Percentiles rank a stretch among this genome's conserved stretches.
Conservation (phyloP, 2,329 filamentous ascomycete species). For the Colletotrichum tofieldiae region DNA sequence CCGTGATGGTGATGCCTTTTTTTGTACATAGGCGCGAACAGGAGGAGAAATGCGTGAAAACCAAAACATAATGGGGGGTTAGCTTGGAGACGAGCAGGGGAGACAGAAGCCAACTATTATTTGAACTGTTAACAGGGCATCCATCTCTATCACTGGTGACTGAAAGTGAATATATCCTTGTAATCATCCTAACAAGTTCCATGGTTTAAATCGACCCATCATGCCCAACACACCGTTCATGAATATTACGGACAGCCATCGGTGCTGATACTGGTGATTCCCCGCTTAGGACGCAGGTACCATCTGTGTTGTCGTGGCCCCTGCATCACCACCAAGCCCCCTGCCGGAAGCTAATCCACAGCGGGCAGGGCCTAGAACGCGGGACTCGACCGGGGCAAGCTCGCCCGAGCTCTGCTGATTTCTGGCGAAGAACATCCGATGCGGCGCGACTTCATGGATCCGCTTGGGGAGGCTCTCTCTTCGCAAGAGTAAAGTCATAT, state of each 20-base stretch:
- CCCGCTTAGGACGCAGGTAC: conserved; percentile 16
- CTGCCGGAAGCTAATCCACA: not conserved
- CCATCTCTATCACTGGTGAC: not conserved
- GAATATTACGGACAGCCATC: not conserved
- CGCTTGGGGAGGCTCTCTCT: conserved; percentile 5
- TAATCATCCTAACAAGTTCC: not conserved
- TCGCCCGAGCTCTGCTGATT: conserved; percentile 40
- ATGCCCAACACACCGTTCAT: not conserved
- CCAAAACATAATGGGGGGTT: conserved; percentile 35
- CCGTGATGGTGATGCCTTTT: conserved; percentile 12
- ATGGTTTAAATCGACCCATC: not conserved
- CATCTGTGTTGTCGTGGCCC: conserved; percentile 4
- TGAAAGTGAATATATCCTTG: not conserved
- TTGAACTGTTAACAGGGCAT: conserved; percentile 23
- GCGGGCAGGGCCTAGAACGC: not conserved
- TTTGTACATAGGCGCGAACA: conserved; percentile 38
- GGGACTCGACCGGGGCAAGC: conserved; percentile 34
- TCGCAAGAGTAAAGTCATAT: not conserved
- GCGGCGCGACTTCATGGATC: conserved; percentile 10
- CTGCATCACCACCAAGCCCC: conserved; percentile 15
- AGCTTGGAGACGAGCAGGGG: conserved; percentile 36
- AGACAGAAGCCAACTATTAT: conserved; percentile 27
- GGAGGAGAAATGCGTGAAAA: conserved; percentile 28
- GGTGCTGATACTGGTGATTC: not conserved
- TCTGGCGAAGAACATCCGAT: conserved; percentile 35